phyloP scores from a whole-genome alignment of 148 eudicot genomes.

The Euryodendron excelsum region DNA sequence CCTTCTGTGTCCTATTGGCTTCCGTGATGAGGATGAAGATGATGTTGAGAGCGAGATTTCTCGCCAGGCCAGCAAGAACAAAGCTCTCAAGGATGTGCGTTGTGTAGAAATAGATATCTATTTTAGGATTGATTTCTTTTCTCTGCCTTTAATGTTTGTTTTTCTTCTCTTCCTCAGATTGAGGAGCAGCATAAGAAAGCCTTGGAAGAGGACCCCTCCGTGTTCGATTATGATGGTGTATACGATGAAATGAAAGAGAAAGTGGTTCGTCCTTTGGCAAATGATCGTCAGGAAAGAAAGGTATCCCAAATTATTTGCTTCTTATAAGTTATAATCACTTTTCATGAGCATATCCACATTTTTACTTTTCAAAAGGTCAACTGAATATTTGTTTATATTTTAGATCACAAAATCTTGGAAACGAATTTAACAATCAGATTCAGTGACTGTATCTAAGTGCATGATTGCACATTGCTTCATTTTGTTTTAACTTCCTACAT shows the following conservation, averaged over 20 bases:
- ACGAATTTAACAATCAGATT: neutral
- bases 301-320: slow-evolving; percentile 26
- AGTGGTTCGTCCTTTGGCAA: slow-evolving; percentile 44
- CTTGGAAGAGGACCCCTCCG: slow-evolving; percentile 85
- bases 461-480: neutral
- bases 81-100: slow-evolving; percentile 69
- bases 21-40: slow-evolving; percentile 67
- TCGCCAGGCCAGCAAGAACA: slow-evolving; percentile 78
- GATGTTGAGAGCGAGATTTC: slow-evolving; percentile 75
- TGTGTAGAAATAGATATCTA: neutral
- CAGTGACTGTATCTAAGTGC: neutral
- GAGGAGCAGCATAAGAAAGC: slow-evolving; percentile 95
- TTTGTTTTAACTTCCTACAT: neutral
- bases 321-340: slow-evolving; percentile 4
- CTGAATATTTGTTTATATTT: neutral
- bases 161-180: slow-evolving; percentile 36
- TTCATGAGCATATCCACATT: neutral
- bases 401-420: neutral
- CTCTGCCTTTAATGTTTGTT: neutral
- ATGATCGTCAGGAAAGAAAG: slow-evolving; percentile 75
- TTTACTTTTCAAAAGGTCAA: neutral
- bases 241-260: slow-evolving; percentile 84
- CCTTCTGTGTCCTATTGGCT: slow-evolving; percentile 43
- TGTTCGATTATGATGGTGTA: slow-evolving; percentile 89
- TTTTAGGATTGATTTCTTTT: neutral